These are phyloP conservation scores for Sphaerostilbella broomeana DNA, from an alignment of 2,329 filamentous ascomycete species.

Conservation along the genomic window DNA sequence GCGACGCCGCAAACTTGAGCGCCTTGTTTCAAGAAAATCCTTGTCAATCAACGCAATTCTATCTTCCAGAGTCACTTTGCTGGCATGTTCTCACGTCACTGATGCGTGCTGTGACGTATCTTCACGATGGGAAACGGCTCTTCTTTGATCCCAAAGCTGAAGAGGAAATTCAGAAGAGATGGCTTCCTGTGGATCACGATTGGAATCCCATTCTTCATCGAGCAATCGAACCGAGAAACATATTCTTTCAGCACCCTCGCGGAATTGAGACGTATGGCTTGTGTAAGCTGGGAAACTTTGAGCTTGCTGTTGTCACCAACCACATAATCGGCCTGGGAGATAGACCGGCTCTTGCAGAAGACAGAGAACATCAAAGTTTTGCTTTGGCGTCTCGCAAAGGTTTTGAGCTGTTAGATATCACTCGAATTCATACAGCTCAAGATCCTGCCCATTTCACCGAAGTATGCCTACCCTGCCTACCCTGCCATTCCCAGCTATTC, in stretches of 20 bases:
- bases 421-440: slow-evolving; percentile 7
- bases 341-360: neutral
- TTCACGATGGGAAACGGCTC: slow-evolving; percentile 42
- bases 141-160: slow-evolving; percentile 13
- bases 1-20: slow-evolving; percentile 44
- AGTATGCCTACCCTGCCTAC: neutral
- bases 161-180: slow-evolving; percentile 6
- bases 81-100: slow-evolving; percentile 49
- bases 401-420: slow-evolving; percentile 9
- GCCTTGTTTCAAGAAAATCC: slow-evolving; percentile 31
- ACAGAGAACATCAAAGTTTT: slow-evolving; percentile 3
- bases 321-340: slow-evolving; percentile 18
- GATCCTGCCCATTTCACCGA: slow-evolving; percentile 3
- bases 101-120: slow-evolving; percentile 42
- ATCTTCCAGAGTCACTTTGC: slow-evolving; percentile 46
- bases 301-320: slow-evolving; percentile 33
- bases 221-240: slow-evolving; percentile 39
- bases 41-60: slow-evolving; percentile 19
- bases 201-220: slow-evolving; percentile 49
- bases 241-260: slow-evolving; percentile 44
- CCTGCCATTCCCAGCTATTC: neutral
- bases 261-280: slow-evolving; percentile 44
- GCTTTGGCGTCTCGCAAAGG: slow-evolving; percentile 16
- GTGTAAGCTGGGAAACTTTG: slow-evolving; percentile 48
- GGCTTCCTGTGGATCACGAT: slow-evolving; percentile 28